Base-by-base conservation (phyloP, 2,329 filamentous ascomycete genomes). In the Cadophora sp. region DNA sequence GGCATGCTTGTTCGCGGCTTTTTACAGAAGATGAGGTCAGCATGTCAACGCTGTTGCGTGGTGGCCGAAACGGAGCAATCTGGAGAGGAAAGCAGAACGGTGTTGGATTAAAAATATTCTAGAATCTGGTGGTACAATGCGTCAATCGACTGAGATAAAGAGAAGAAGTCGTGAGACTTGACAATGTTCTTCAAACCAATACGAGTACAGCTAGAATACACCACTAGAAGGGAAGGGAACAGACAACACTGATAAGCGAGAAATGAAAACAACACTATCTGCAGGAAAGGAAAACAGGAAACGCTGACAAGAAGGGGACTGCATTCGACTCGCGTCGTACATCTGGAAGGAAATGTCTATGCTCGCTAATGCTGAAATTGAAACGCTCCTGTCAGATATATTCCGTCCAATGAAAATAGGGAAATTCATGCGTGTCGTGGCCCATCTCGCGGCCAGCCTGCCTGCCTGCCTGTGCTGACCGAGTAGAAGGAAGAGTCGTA, bases 121-220 rank as follows among this genome's bases (percentile, higher is more conserved):
- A 19, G 14, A 16, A 43, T 7, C 5, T 48, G 43, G 19, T 48
- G n/a, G 43, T 48, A 48, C 16, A 16, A 59, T 59, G 56, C 34
- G 37, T 58, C 37, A 29, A 43, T 26, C 34, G n/a, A 58, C 3
- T 16, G 22, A 40, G 16, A 27, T 12, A 59, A 26, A 27, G 22
- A 37, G 7, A 58, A n/a, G n/a, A 59, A 59, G 56, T 59, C 56
- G 56, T 5, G 56, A 59, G 34, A 59, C 56, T 37, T 9, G 5
- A 58, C 34, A n/a, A n/a, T 1, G n/a, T 59, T 37, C 22, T 26
- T 59, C 56, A 59, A 37, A 59, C 12, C 9, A 37, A 59, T 26
- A 59, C 16, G 37, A 22, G 31, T 24, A 40, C 31, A 40, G 12
- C 9, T 59, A 43, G 9, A 12, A 58, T 58, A 58, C 29, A 56